These are phyloP conservation scores for Cutaneotrichosporon mucoides DNA, from an alignment of 1,284 basidiomycete species.

Conservation along the genomic window DNA sequence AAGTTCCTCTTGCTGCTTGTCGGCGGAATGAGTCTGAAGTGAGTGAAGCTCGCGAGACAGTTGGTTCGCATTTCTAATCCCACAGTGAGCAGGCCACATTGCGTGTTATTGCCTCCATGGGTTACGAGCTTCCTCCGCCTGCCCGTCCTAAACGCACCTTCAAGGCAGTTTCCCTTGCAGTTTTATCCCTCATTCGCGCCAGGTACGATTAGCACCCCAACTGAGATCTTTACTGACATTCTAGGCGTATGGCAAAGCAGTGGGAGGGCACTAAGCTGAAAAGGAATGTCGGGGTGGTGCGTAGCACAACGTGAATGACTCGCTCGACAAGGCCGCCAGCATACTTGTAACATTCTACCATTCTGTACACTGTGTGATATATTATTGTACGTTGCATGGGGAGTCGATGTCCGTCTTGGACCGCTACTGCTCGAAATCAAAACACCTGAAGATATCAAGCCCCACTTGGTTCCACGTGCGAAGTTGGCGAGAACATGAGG, in stretches of 20 bases:
- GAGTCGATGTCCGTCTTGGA: no score
- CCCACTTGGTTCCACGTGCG: no score
- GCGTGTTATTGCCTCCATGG: slow-evolving; percentile 70
- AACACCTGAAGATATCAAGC: no score
- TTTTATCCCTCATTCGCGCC: slow-evolving; percentile 65
- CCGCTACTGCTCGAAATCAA: no score
- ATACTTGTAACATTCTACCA: no score
- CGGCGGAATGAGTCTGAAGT: slow-evolving; percentile 67
- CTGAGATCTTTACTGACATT: background rate
- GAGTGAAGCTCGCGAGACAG: slow-evolving; percentile 19
- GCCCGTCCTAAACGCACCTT: slow-evolving; percentile 54
- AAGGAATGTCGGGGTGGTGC: no score
- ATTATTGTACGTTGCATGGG: no score
- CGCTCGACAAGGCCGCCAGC: no score
- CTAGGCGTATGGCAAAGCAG: slow-evolving; percentile 3
- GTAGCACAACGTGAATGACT: no score
- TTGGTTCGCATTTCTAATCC: background rate
- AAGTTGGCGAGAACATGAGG: background rate
- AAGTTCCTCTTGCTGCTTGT: slow-evolving; percentile 56
- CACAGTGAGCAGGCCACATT: slow-evolving; percentile 70
- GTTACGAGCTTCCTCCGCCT: slow-evolving; percentile 56
- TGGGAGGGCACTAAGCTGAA: slow-evolving; percentile 1
- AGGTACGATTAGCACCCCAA: slow-evolving; percentile 53
- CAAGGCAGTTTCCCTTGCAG: slow-evolving; percentile 58
- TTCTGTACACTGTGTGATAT: no score